phyloP scores from a whole-genome alignment of 2,329 filamentous ascomycete genomes.

The Thyridium curvatum region DNA sequence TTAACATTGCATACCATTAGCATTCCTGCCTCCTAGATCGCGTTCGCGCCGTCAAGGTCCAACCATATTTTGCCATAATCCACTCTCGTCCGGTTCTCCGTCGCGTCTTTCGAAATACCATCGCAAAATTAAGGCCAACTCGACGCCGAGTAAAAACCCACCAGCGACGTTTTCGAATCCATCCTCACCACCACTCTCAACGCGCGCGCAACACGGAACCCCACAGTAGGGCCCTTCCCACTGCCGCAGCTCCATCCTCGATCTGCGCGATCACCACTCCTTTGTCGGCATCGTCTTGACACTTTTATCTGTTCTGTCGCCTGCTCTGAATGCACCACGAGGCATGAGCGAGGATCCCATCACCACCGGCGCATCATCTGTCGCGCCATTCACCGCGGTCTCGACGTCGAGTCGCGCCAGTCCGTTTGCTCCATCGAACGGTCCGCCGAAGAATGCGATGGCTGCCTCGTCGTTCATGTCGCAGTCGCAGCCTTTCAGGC shows the following conservation, averaged over 20 bases:
- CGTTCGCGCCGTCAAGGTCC: too few species aligned
- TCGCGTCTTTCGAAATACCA: too few species aligned
- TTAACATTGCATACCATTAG: too few species aligned
- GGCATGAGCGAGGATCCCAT: constrained; percentile 22
- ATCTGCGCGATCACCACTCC: constrained; percentile 23
- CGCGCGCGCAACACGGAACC: too few species aligned
- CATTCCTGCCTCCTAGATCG: too few species aligned
- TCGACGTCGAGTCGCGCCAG: constrained; percentile 22
- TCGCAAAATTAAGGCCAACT: too few species aligned
- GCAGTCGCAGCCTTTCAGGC: constrained; percentile 31
- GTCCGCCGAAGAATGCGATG: constrained; percentile 31
- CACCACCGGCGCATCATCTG: constrained; percentile 18
- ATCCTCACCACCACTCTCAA: constrained; percentile 7
- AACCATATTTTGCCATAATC: too few species aligned
- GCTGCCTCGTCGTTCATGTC: constrained; percentile 35
- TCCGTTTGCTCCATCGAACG: constrained; percentile 17
- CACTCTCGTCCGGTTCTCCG: too few species aligned
- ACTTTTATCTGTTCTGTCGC: constrained; percentile 1
- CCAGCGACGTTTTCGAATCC: constrained; percentile 1
- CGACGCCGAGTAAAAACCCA: too few species aligned
- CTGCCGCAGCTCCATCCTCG: constrained; percentile 13
- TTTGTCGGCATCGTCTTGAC: constrained; percentile 10
- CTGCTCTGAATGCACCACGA: constrained; percentile 21
- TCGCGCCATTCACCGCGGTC: constrained; percentile 26
- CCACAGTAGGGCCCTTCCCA: neutral